Percentiles rank a stretch among this genome's conserved stretches.
Conservation (phyloP, 306 rosid genomes). For the Alnus glutinosa region DNA sequence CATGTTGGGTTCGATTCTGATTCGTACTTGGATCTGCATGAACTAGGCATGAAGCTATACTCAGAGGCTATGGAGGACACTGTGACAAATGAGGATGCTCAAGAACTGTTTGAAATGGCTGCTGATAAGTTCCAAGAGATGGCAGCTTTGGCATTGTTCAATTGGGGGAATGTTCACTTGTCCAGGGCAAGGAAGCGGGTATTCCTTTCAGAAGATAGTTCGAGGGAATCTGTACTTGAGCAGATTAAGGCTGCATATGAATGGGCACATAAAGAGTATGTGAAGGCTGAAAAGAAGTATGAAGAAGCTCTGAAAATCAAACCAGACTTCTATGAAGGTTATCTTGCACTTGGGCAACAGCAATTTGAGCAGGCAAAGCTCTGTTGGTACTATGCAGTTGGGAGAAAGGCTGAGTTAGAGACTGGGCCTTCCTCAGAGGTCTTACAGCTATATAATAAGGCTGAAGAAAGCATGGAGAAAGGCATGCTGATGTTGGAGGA, state of each 20-base stretch:
- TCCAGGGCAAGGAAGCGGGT: slow-evolving; percentile 73
- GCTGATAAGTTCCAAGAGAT: slow-evolving; percentile 89
- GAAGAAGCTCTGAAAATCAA: slow-evolving; percentile 75
- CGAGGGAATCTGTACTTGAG: slow-evolving; percentile 51
- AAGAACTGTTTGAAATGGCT: slow-evolving; percentile 77
- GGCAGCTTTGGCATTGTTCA: slow-evolving; percentile 86
- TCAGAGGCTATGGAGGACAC: slow-evolving; percentile 85
- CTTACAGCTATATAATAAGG: slow-evolving; percentile 75
- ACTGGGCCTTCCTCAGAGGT: slow-evolving; percentile 55
- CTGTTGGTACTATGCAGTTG: slow-evolving; percentile 69
- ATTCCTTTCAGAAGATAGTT: slow-evolving; percentile 52
- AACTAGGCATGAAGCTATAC: slow-evolving; percentile 81
- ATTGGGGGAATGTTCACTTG: slow-evolving; percentile 94
- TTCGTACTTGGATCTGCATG: slow-evolving; percentile 81
- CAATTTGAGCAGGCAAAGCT: slow-evolving; percentile 92
- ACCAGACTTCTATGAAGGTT: slow-evolving; percentile 77
- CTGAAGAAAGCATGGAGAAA: slow-evolving; percentile 90
- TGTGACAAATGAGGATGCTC: slow-evolving; percentile 66
- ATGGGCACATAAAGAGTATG: slow-evolving; percentile 80
- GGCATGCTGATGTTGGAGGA: slow-evolving; percentile 91
- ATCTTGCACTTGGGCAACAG: slow-evolving; percentile 85
- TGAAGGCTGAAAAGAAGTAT: slow-evolving; percentile 60
- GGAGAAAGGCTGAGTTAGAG: slow-evolving; percentile 50
- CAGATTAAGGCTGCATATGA: slow-evolving; percentile 56
- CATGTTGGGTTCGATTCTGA: slow-evolving; percentile 94